phyloP scores from a whole-genome alignment of 2,329 filamentous ascomycete species.

The Hymenoscyphus scutula region DNA sequence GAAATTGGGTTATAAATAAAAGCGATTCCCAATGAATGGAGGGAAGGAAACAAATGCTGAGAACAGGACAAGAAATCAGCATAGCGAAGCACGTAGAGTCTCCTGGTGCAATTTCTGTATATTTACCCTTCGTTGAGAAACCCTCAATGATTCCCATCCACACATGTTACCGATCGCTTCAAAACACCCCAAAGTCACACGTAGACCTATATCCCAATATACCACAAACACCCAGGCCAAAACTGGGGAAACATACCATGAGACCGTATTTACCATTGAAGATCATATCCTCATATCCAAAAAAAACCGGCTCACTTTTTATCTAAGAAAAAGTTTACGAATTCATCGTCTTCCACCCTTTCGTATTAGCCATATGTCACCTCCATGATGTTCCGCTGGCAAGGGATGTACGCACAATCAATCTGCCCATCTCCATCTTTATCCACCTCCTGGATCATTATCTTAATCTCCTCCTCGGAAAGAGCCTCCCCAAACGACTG shows the following conservation, averaged over 20 bases:
- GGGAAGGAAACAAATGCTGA: no score
- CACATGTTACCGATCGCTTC: no score
- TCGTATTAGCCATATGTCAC: neutral
- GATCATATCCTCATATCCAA: neutral
- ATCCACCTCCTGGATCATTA: conserved; percentile 65
- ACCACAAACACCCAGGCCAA: neutral
- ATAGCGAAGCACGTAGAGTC: no score
- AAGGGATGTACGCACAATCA: conserved; percentile 50
- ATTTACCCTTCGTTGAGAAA: no score
- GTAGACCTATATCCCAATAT: neutral
- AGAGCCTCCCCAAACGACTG: conserved; percentile 63
- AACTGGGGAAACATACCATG: neutral
- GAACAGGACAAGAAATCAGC: no score
- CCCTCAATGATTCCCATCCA: no score
- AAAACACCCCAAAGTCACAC: neutral
- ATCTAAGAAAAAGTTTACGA: neutral
- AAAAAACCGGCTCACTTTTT: neutral
- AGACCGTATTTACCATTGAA: neutral
- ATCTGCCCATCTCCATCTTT: conserved; percentile 63
- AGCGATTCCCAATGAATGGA: no score
- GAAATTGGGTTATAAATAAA: no score
- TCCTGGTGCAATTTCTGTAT: no score
- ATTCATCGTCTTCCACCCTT: neutral
- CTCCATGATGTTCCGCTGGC: no score
- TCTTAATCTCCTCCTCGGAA: conserved; percentile 61